Base-by-base conservation (phyloP, 2,329 filamentous ascomycete genomes). In the Cladophialophora chaetospira region DNA sequence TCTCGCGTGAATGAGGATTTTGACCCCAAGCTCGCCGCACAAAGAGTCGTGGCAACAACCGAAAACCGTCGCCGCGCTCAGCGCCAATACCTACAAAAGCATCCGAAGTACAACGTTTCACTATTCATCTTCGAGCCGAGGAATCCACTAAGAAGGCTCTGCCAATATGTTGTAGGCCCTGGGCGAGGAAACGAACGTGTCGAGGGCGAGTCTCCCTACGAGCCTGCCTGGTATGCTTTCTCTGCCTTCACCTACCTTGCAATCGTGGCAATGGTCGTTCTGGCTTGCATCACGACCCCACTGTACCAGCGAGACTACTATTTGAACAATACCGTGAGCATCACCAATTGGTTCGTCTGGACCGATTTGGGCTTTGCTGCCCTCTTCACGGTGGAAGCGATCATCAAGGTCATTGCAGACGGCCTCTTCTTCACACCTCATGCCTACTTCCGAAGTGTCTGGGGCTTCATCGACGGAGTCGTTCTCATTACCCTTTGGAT, bases 381-480 rank as follows among this genome's bases (percentile, higher is more conserved):
- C 1, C 74, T 99, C 11, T 99, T 99, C 74, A 88, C 88, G 0
- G 69, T 89, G 5, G 94, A 99, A 72, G 91, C 92, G 0, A 68
- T 86, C 4, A 92, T 99, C 75, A 99, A 99, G 72, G 86, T 96
- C 53, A 85, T 99, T 66, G 94, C 94, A 0, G 94, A 99, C 74
- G 94, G 94, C 5, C 88, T 96, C 66, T 88, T 97, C 71, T 97
- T 90, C 84, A 97, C 94, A 0, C 94, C 94, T 0, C 97, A 99
- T 73, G 95, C 95, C 2, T 99, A 96, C 70, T 91, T 97, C 71
- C 87, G 94, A 66, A 93, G 93, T 69, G 93, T 92, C 0, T 99
- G 94, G 94, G 95, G 94, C 5, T 86, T 96, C 60, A 97, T 99
- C 63, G 94, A 99, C 69, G 91, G 88, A 0, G 74, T 97, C 42